Conservation (phyloP, 208 protist genomes). For the Acanthamoeba sp. region DNA sequence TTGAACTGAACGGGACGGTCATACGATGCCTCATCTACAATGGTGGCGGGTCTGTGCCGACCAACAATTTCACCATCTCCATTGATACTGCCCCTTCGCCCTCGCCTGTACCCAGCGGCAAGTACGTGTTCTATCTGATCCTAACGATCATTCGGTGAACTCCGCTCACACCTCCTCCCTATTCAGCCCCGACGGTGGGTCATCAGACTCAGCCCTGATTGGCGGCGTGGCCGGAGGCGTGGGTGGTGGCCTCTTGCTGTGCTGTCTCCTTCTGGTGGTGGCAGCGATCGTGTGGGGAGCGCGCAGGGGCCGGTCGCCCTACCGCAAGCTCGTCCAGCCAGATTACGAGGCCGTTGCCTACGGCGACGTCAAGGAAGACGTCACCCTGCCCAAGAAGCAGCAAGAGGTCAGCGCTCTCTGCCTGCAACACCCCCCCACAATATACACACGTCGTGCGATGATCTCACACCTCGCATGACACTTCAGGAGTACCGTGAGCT, state of each 20-base stretch:
- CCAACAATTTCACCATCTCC: slow-evolving; percentile 5
- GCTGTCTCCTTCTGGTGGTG: neutral
- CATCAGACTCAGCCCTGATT: neutral
- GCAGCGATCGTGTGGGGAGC: neutral
- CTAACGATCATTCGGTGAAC: too few species aligned
- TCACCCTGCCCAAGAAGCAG: slow-evolving; percentile 41
- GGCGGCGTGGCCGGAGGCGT: neutral
- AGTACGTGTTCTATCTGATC: too few species aligned
- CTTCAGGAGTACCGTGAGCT: neutral
- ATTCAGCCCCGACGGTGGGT: too few species aligned
- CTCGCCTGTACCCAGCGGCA: too few species aligned
- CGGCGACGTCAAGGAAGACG: slow-evolving; percentile 16
- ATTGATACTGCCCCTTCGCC: neutral
- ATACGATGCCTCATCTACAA: slow-evolving; percentile 16
- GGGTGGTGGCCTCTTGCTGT: neutral
- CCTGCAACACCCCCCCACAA: neutral
- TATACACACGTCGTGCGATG: neutral
- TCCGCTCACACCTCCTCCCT: too few species aligned
- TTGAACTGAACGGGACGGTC: neutral
- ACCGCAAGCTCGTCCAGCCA: neutral
- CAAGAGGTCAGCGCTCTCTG: neutral
- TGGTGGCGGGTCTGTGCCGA: neutral
- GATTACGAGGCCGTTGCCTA: neutral
- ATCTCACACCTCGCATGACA: neutral
- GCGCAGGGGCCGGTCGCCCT: neutral